phyloP scores from a whole-genome alignment of 192 early-diverging fungal genomes.

The Globomyces pollinis-pini region DNA sequence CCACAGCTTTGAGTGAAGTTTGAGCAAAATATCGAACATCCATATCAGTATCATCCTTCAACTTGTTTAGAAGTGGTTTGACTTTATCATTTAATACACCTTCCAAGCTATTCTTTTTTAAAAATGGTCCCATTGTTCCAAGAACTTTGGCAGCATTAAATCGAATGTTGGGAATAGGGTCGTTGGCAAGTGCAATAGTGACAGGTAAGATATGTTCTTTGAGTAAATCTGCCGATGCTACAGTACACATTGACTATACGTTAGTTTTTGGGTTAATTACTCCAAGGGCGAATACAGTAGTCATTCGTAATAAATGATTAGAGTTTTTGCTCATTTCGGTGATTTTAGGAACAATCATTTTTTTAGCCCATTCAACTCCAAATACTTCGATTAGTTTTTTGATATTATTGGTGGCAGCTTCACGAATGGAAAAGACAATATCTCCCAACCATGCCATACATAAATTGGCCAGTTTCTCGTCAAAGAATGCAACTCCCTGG shows the following conservation, averaged over 20 bases:
- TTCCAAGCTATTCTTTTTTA: conserved; percentile 56
- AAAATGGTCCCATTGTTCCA: conserved; percentile 71
- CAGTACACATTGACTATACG: conserved; percentile 75
- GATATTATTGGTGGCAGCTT: conserved; percentile 92
- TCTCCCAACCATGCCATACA: conserved; percentile 99
- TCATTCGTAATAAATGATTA: conserved; percentile 98
- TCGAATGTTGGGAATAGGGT: conserved; percentile 98
- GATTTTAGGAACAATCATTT: conserved; percentile 90
- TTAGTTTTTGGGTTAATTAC: conserved; percentile 50
- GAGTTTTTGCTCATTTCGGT: conserved; percentile 78
- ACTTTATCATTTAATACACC: conserved; percentile 59
- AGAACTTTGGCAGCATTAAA: conserved; percentile 98
- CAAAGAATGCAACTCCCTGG: conserved; percentile 90
- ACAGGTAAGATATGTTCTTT: conserved; percentile 85
- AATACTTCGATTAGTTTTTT: conserved; percentile 95
- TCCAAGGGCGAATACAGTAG: conserved; percentile 91
- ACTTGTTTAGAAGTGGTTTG: conserved; percentile 72
- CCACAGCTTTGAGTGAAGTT: conserved; percentile 57
- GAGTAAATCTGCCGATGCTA: conserved; percentile 78
- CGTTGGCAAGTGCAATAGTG: conserved; percentile 70
- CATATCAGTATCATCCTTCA: conserved; percentile 81
- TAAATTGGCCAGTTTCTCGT: conserved; percentile 86
- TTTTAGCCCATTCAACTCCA: conserved; percentile 96
- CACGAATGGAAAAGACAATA: conserved; percentile 92
- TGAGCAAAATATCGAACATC: conserved; percentile 94